Evolutionary conservation across 2,329 filamentous ascomycete species (phyloP), one percentile per base, ranked within the genome.

Genomic region (Fusarium sublunatum): DNA sequence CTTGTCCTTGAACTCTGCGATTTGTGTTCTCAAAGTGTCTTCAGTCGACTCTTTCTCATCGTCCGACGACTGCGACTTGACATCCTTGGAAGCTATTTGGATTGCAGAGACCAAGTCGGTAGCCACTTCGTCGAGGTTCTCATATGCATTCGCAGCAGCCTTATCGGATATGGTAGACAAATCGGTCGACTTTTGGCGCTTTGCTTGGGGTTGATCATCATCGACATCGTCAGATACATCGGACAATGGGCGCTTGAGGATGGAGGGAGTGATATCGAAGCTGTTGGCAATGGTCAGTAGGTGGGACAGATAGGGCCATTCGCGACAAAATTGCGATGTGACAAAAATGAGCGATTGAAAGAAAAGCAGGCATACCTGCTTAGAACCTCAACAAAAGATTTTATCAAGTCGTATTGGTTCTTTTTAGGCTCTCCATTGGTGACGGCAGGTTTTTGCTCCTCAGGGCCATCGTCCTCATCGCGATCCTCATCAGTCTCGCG

Each of bases 61-160:
- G 42, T 75, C 74, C 5, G 74, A 70, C 25, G 77, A 65, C 55
- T 65, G 61, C 22, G 61, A 46, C 24, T 81, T 77, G 26, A 87
- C 73, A 42, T 85, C 80, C 28, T 78, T 78, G 40, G 85, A 68
- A 32, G 82, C 80, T 64, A 81, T 74, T 60, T 82, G 73, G 65
- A 83, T 77, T 60, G 79, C 79, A 28, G 76, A 70, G 68, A 81
- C 78, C 38, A 89, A 73, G 60, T 89, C 87, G 47, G 81, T 74
- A 13, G 90, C 84, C 38, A 91, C 79, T 60, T 90, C 86, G 26
- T 91, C 88, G 40, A 93, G 76, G 62, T 84, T 83, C 25, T 81
- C 80, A 71, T 90, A 89, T 29, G 72, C 74, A 64, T 82, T 79
- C 44, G 78, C 76, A 24, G 76, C 73, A 46, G 85, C 77, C 76